phyloP scores from a whole-genome alignment of 495 filamentous ascomycete genomes.

The Pyrenula aspistea region DNA sequence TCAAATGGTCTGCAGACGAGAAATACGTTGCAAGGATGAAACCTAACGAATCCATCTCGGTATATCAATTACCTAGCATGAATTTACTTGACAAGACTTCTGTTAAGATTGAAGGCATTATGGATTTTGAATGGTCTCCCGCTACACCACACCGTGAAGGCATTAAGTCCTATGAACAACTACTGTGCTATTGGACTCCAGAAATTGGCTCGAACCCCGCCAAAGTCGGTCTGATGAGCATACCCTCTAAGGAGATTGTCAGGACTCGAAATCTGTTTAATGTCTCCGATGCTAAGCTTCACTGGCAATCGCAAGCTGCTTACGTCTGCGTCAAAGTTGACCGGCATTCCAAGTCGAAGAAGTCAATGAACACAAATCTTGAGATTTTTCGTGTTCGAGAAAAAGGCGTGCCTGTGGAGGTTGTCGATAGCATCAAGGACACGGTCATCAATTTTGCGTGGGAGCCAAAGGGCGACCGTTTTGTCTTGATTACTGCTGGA shows the following conservation, averaged over 20 bases:
- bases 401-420: slow-evolving; percentile 95
- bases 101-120: slow-evolving; percentile 89
- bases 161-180: slow-evolving; percentile 82
- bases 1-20: slow-evolving; percentile 98
- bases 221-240: slow-evolving; percentile 89
- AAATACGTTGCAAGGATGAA: slow-evolving; percentile 91
- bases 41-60: slow-evolving; percentile 76
- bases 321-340: slow-evolving; percentile 99
- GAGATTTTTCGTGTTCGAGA: slow-evolving; percentile 96
- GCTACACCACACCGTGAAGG: slow-evolving; percentile 65
- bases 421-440: slow-evolving; percentile 92
- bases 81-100: slow-evolving; percentile 75
- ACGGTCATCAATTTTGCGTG: slow-evolving; percentile 98
- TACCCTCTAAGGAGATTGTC: slow-evolving; percentile 85
- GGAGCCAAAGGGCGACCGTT: slow-evolving; percentile 94
- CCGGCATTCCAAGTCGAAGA: slow-evolving; percentile 97
- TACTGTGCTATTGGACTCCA: slow-evolving; percentile 97
- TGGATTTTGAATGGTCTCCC: slow-evolving; percentile 97
- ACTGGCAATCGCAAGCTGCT: slow-evolving; percentile 85
- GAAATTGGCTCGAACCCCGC: slow-evolving; percentile 98
- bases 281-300: slow-evolving; percentile 87
- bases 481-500: slow-evolving; percentile 91
- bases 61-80: slow-evolving; percentile 93
- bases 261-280: slow-evolving; percentile 95
- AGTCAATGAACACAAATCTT: slow-evolving; percentile 88